Base-by-base conservation (phyloP, 148 eudicot genomes). In the Cornus florida region DNA sequence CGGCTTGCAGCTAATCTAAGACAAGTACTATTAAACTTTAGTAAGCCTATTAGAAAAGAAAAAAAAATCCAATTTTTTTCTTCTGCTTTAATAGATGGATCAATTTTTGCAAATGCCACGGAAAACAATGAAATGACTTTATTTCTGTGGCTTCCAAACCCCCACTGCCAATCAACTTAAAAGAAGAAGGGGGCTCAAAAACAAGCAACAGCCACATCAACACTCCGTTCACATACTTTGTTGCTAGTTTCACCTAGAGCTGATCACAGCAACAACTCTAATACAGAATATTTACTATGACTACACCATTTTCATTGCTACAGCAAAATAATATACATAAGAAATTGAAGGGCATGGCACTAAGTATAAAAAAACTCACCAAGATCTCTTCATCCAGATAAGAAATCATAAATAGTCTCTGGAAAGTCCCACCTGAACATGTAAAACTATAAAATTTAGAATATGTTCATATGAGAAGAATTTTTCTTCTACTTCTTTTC, bases 351-450 rank as follows among this genome's bases (percentile, higher is more conserved):
- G 66, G 43, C 60, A 67, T 67, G 66, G 43, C 60, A 67, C 53
- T 46, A 73, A 53, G 31, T 16, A 35, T 12, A 19, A 43, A 39
- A 38, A 59, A 57, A 81, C 92, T 89, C 87, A 95, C 98, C 83
- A 95, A 85, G 65, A 95, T 90, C 83, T 95, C 98, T 31, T 90
- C 98, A 81, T 95, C 98, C 70, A 95, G 94, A 84, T 95, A 95
- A 59, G 98, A 95, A 72, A 95, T 93, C 94, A 95, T 87, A 64
- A 95, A 90, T 74, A 91, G 71, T 75, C 97, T 95, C 84, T 92
- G 87, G 67, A 86, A 89, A 56, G 85, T 80, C 76, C 97, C 97
- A 81, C 85, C 97, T 92, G 89, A 67, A 75, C 17, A 56, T 57
- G 87, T 59, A 71, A 71, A 43, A 77, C 68, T 66, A 28, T 28